phyloP scores from a whole-genome alignment of 1,284 basidiomycete species.

The Moesziomyces aphidis region DNA sequence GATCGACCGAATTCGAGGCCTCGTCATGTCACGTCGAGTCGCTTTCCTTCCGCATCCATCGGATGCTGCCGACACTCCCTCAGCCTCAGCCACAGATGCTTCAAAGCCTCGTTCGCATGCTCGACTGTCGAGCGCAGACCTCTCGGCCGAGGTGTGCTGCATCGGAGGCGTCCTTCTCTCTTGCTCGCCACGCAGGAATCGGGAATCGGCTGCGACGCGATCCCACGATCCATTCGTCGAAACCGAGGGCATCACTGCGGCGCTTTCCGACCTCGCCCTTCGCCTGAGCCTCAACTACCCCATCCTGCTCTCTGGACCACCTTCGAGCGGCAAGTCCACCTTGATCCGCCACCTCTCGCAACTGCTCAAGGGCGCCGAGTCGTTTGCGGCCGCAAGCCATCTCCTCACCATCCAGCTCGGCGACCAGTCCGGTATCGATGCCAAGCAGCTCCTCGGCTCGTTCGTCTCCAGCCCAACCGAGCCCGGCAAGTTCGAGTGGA shows the following conservation, averaged over 20 bases:
- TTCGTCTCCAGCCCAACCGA: slow-evolving; percentile 87
- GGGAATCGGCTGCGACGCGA: neutral
- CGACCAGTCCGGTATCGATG: slow-evolving; percentile 75
- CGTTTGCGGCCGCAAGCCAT: slow-evolving; percentile 66
- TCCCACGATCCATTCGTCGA: slow-evolving; percentile 70
- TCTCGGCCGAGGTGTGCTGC: slow-evolving; percentile 23
- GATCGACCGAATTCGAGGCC: slow-evolving; percentile 8
- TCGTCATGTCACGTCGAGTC: slow-evolving; percentile 5
- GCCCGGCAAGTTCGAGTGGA: slow-evolving; percentile 94
- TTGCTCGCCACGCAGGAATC: slow-evolving; percentile 4
- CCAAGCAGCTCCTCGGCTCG: slow-evolving; percentile 91
- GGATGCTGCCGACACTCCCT: slow-evolving; percentile 1
- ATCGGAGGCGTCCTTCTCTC: slow-evolving; percentile 56
- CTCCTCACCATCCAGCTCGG: slow-evolving; percentile 87
- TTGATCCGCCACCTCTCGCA: slow-evolving; percentile 79
- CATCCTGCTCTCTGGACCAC: slow-evolving; percentile 84
- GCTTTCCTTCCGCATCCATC: neutral
- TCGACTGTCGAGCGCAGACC: slow-evolving; percentile 9
- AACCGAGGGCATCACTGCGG: slow-evolving; percentile 75
- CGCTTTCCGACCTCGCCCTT: slow-evolving; percentile 77
- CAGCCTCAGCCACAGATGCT: neutral
- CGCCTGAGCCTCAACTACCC: slow-evolving; percentile 79
- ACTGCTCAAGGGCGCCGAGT: slow-evolving; percentile 26
- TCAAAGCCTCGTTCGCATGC: neutral
- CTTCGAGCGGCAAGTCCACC: slow-evolving; percentile 90